Percentiles rank a stretch among this genome's conserved stretches.
Evolutionary conservation across 2,329 filamentous ascomycete genomes (phyloP).

Genomic region (Cercospora sp.): DNA sequence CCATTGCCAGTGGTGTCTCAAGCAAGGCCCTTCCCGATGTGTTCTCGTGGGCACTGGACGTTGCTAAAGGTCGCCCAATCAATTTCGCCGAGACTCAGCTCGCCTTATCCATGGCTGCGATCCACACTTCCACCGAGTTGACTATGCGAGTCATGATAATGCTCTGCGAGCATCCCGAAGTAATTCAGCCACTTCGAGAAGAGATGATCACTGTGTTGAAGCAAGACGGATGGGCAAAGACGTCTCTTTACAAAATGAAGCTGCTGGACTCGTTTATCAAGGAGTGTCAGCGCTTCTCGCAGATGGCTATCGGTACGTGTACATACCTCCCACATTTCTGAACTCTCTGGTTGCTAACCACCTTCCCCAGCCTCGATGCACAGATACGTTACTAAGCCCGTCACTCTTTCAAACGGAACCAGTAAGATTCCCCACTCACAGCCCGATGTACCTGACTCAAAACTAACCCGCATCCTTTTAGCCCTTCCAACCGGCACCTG

Average conservation of each 20-base stretch:
- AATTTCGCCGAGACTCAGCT: conserved; percentile 14
- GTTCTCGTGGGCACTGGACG: conserved; percentile 30
- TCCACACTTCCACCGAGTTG: conserved; percentile 24
- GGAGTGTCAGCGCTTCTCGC: conserved; percentile 24
- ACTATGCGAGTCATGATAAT: conserved; percentile 27
- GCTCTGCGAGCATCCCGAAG: conserved; percentile 30
- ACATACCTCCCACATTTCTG: not conserved
- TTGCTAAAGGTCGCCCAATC: conserved; percentile 21
- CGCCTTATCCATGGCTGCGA: conserved; percentile 22
- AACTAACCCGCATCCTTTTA: not conserved
- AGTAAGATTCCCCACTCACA: not conserved
- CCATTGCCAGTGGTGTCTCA: not conserved
- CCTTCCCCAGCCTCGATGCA: not conserved
- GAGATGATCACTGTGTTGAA: conserved; percentile 30
- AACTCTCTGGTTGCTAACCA: not conserved
- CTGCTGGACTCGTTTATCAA: conserved; percentile 38
- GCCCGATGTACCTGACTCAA: not conserved
- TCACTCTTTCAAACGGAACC: conserved; percentile 34
- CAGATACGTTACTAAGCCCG: not conserved
- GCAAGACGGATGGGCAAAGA: conserved; percentile 32
- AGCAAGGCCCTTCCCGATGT: conserved; percentile 18
- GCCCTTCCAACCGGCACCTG: conserved; percentile 26
- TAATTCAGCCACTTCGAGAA: conserved; percentile 25
- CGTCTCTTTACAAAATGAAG: conserved; percentile 31
- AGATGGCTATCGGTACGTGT: not conserved